Base-by-base conservation (phyloP, 2,329 filamentous ascomycete genomes). In the Cladosporium oxysporum region DNA sequence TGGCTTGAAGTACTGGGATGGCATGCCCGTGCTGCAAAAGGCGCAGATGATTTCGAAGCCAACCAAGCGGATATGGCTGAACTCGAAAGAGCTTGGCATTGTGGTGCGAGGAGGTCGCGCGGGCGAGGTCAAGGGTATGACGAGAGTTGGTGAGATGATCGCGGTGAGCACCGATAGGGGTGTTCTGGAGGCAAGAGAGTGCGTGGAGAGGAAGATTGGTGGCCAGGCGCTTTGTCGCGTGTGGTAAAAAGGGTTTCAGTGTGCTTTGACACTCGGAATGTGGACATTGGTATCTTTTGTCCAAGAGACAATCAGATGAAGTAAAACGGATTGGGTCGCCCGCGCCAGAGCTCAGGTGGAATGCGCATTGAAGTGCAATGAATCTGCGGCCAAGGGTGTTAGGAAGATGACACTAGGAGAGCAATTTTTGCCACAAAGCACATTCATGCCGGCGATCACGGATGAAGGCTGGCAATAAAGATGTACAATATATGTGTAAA, bases 1-100 rank as follows among this genome's bases (percentile, higher is more conserved):
- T 14, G 92, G 92, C 1, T 82, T 97, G 74, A 97, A 97, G 82
- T 97, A 97, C 85, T 91, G 87, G 87, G 88, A 93, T 71, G 90
- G 90, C 75, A 84, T 89, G 78, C 92, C 93, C 6, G 92, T 97
- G 26, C 80, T 97, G 71, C 83, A 83, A 68, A 84, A 87, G 69
- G 84, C 94, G 73, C 78, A 79, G 58, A 77, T 90, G 75, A 82
- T 96, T 67, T 90, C 86, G 74, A 94, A 89, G 78, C 90, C 92
- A 11, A 93, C 87, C 73, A 85, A 92, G 70, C 79, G 87, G 71
- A 85, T 96, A 76, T 90, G 85, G 71, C 83, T 92, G 68, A 83
- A 87, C 60, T 83, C 89, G 28, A 69, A 80, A 18, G 85, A 88
- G 57, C 78, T 97, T 67, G 83, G 85, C 52, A 80, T 82, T 66